Evolutionary conservation across 441 rosid genomes (phyloP).

Genomic region (Erodium chrysanthum): DNA sequence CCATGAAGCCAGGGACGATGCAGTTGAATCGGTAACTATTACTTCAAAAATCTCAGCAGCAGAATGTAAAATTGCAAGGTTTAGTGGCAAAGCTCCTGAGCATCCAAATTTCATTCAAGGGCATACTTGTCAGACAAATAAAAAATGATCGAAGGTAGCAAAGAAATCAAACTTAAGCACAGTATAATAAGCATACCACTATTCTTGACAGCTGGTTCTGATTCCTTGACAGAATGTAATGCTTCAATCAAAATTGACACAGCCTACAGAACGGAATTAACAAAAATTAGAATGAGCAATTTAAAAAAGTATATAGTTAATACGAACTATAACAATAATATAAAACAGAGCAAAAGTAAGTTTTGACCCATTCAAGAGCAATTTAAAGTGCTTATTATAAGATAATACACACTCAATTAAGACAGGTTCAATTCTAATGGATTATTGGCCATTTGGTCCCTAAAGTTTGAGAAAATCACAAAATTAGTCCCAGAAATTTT

Average conservation of each 20-base stretch:
- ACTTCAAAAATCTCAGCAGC: constrained; percentile 95
- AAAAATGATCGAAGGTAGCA: constrained; percentile 17
- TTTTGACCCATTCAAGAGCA: too few relatives aligned
- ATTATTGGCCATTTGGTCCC: too few relatives aligned
- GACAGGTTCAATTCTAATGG: too few relatives aligned
- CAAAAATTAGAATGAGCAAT: neutral
- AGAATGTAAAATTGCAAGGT: constrained; percentile 91
- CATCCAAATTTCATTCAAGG: constrained; percentile 25
- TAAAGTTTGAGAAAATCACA: too few relatives aligned
- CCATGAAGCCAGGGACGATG: constrained; percentile 79
- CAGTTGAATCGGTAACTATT: constrained; percentile 78
- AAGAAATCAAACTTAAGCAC: constrained; percentile 16
- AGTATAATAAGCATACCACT: constrained; percentile 37
- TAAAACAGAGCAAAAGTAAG: too few relatives aligned
- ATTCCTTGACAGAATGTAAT: constrained; percentile 67
- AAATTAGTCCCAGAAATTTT: too few relatives aligned
- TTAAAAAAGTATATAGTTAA: neutral
- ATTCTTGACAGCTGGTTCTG: constrained; percentile 51
- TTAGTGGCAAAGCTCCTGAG: constrained; percentile 82
- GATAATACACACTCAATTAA: too few relatives aligned
- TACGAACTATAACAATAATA: too few relatives aligned
- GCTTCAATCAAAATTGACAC: constrained; percentile 74
- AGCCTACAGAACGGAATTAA: constrained; percentile 34
- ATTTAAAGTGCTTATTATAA: too few relatives aligned
- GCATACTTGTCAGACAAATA: constrained; percentile 17